Conservation (phyloP, 2,329 filamentous ascomycete species). For the Orbilia blumenaviensis region DNA sequence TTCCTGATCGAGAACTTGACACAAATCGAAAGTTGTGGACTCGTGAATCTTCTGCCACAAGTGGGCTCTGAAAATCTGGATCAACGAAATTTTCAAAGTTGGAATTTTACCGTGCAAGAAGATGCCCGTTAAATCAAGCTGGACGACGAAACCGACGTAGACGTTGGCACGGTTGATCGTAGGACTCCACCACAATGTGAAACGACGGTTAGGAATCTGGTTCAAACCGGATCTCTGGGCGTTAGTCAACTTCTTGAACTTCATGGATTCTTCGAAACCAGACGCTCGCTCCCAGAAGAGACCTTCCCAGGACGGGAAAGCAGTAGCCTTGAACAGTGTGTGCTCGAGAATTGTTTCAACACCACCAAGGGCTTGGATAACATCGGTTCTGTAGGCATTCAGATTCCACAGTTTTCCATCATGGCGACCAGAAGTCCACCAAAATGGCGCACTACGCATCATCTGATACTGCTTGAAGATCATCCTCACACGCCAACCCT, state of each 20-base stretch:
- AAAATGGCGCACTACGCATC: constrained; percentile 99
- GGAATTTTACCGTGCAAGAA: constrained; percentile 99
- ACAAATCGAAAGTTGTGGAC: constrained; percentile 83
- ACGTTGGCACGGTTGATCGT: constrained; percentile 96
- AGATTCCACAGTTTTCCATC: constrained; percentile 98
- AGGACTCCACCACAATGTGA: constrained; percentile 96
- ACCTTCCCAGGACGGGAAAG: constrained; percentile 96
- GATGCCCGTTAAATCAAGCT: constrained; percentile 95
- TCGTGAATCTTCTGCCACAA: constrained; percentile 99
- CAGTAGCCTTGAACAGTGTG: constrained; percentile 94
- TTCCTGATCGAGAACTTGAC: constrained; percentile 97
- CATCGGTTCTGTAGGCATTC: constrained; percentile 93
- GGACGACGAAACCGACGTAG: constrained; percentile 91
- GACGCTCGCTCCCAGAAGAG: constrained; percentile 83
- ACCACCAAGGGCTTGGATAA: constrained; percentile 94
- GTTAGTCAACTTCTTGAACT: constrained; percentile 99
- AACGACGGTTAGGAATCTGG: constrained; percentile 97
- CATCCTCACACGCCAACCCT: constrained; percentile 91
- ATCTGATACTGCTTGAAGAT: constrained; percentile 99
- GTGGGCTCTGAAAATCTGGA: constrained; percentile 99
- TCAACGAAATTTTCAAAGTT: constrained; percentile 95
- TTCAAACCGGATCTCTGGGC: constrained; percentile 96
- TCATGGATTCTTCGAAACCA: constrained; percentile 71
- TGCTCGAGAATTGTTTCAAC: constrained; percentile 98
- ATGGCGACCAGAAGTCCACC: constrained; percentile 98